Percentiles rank a stretch among this genome's conserved stretches.
phyloP scores from a whole-genome alignment of 2,329 filamentous ascomycete genomes.

The Alternaria dauci region DNA sequence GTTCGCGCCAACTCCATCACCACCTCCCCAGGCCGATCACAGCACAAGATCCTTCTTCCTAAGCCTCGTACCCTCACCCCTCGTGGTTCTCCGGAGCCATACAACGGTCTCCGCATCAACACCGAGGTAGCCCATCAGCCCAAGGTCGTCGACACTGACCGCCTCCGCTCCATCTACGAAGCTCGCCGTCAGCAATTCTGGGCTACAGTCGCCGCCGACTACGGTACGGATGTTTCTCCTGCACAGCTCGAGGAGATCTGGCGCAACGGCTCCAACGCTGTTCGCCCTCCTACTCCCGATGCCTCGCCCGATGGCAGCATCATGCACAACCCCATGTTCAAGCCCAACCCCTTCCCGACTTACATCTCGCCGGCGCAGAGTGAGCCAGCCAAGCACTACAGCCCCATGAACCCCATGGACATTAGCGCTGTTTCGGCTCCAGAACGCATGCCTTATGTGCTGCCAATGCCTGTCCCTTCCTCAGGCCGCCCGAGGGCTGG shows the following conservation, averaged over 20 bases:
- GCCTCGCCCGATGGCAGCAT: slow-evolving; percentile 51
- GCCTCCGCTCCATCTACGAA: slow-evolving; percentile 74
- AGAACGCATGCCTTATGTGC: slow-evolving; percentile 48
- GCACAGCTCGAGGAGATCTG: slow-evolving; percentile 75
- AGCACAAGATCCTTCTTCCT: slow-evolving; percentile 64
- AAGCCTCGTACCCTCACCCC: slow-evolving; percentile 64
- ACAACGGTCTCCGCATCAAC: slow-evolving; percentile 54
- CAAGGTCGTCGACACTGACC: slow-evolving; percentile 68
- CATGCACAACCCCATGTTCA: slow-evolving; percentile 46
- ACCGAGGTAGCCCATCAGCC: slow-evolving; percentile 56
- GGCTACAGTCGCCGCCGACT: slow-evolving; percentile 74
- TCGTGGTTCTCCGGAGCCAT: slow-evolving; percentile 49
- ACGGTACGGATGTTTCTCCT: slow-evolving; percentile 70
- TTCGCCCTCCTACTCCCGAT: slow-evolving; percentile 51
- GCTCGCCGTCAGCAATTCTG: slow-evolving; percentile 76
- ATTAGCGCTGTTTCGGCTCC: slow-evolving; percentile 43
- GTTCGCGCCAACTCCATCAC: slow-evolving; percentile 46
- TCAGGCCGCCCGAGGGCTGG: slow-evolving; percentile 41
- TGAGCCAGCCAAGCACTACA: slow-evolving; percentile 45
- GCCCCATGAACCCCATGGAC: slow-evolving; percentile 42
- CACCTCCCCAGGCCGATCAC: slow-evolving; percentile 64
- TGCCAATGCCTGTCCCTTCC: slow-evolving; percentile 50
- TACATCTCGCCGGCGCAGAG: slow-evolving; percentile 42
- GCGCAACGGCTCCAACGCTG: slow-evolving; percentile 49
- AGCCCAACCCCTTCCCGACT: slow-evolving; percentile 39